Percentiles rank a stretch among this genome's conserved stretches.
Conservation (phyloP, 495 filamentous ascomycete genomes). For the Neurospora sp. region DNA sequence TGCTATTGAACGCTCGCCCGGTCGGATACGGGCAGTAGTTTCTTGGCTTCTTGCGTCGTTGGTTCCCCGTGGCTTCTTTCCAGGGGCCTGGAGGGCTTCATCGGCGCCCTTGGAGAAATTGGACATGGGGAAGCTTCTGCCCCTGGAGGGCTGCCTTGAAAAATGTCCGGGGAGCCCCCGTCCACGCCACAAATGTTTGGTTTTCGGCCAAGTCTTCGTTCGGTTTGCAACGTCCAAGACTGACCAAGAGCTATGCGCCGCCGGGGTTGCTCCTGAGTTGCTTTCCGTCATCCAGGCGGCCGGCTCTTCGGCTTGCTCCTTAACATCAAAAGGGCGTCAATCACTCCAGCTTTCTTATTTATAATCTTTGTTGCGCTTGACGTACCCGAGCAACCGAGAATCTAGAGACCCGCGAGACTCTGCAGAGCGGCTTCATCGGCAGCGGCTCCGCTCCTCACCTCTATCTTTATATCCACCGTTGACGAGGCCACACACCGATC, state of each 20-base stretch:
- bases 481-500: neutral
- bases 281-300: neutral
- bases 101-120: neutral
- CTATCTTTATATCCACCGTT: neutral
- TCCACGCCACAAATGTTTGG: neutral
- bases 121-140: neutral
- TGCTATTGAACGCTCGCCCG: neutral
- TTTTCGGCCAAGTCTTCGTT: neutral
- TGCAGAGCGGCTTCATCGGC: neutral
- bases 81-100: neutral
- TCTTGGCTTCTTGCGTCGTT: neutral
- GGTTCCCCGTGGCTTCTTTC: neutral
- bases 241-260: neutral
- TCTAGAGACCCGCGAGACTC: neutral
- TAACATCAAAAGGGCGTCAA: neutral
- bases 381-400: neutral
- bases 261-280: neutral
- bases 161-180: neutral
- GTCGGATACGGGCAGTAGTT: neutral
- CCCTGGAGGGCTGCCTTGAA: neutral
- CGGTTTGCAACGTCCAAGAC: neutral
- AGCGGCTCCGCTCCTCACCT: neutral
- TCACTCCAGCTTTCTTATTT: neutral
- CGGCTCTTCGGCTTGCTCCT: neutral
- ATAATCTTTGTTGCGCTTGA: neutral